A percentile compares a stretch with the other conserved stretches of the same genome.
Conservation (phyloP, 2,329 filamentous ascomycete species). For the Rutstroemia sp. region DNA sequence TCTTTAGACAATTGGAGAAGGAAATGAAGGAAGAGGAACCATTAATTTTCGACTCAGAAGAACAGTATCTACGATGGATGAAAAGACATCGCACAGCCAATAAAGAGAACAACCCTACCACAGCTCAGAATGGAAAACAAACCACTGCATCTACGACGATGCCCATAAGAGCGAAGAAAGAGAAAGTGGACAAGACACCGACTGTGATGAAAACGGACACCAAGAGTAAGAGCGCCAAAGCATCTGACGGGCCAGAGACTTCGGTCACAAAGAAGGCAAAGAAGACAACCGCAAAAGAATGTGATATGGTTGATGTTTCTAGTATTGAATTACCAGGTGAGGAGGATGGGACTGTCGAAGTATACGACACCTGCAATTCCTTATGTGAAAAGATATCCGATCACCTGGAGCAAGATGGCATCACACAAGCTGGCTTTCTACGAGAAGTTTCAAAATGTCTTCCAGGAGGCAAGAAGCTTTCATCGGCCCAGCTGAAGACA, state of each 20-base stretch:
- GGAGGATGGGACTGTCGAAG: constrained; percentile 35
- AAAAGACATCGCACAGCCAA: too few relatives aligned
- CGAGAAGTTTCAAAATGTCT: constrained; percentile 40
- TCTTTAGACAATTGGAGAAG: not conserved
- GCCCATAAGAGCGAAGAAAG: too few relatives aligned
- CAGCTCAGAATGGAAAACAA: too few relatives aligned
- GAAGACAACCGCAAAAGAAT: not conserved
- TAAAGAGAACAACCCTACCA: too few relatives aligned
- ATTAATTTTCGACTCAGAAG: too few relatives aligned
- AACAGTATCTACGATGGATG: too few relatives aligned
- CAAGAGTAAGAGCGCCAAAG: too few relatives aligned
- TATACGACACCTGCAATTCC: constrained; percentile 52
- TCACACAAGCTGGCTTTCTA: constrained; percentile 45
- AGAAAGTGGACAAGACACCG: too few relatives aligned
- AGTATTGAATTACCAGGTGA: constrained; percentile 36
- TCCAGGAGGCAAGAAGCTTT: constrained; percentile 32
- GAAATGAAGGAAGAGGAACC: not conserved
- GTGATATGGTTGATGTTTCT: constrained; percentile 35
- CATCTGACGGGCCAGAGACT: too few relatives aligned
- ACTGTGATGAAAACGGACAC: too few relatives aligned
- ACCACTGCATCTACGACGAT: too few relatives aligned
- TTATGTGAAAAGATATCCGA: constrained; percentile 48
- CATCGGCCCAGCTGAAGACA: constrained; percentile 37
- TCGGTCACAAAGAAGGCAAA: too few relatives aligned
- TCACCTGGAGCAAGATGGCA: constrained; percentile 36